Conservation (phyloP, 2,329 filamentous ascomycete genomes). For the Penicillium janthinellum region DNA sequence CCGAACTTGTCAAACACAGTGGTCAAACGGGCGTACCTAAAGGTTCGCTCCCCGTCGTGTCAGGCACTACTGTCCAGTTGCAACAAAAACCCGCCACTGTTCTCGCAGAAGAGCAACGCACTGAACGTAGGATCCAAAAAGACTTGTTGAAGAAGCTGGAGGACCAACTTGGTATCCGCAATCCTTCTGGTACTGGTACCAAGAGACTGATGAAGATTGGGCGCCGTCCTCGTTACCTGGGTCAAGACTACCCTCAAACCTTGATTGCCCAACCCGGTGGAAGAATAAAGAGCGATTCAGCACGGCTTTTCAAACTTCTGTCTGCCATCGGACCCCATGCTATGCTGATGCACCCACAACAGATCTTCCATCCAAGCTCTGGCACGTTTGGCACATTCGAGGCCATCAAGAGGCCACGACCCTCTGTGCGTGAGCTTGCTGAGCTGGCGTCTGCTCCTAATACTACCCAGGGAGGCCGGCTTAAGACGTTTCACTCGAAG, state of each 20-base stretch:
- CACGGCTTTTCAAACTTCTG: constrained; percentile 25
- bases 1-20: constrained; percentile 35
- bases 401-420: constrained; percentile 1
- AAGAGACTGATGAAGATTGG: constrained; percentile 35
- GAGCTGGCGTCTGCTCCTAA: constrained; percentile 27
- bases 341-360: constrained; percentile 43
- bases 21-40: constrained; percentile 13
- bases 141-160: constrained; percentile 28
- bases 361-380: constrained; percentile 41
- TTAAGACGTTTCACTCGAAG: constrained; percentile 7
- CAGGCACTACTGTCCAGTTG: constrained; percentile 38
- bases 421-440: constrained; percentile 31
- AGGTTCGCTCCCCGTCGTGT: constrained; percentile 33
- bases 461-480: neutral
- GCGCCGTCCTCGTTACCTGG: constrained; percentile 11
- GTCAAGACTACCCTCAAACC: constrained; percentile 25
- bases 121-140: constrained; percentile 28
- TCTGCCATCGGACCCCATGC: constrained; percentile 32
- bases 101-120: constrained; percentile 31
- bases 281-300: constrained; percentile 8
- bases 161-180: constrained; percentile 9
- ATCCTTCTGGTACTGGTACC: neutral
- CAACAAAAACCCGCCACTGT: constrained; percentile 40
- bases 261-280: constrained; percentile 28
- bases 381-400: constrained; percentile 50